These are phyloP conservation scores for Colletotrichum chlorophyti DNA, from an alignment of 2,329 filamentous ascomycete species.

Conservation along the genomic window DNA sequence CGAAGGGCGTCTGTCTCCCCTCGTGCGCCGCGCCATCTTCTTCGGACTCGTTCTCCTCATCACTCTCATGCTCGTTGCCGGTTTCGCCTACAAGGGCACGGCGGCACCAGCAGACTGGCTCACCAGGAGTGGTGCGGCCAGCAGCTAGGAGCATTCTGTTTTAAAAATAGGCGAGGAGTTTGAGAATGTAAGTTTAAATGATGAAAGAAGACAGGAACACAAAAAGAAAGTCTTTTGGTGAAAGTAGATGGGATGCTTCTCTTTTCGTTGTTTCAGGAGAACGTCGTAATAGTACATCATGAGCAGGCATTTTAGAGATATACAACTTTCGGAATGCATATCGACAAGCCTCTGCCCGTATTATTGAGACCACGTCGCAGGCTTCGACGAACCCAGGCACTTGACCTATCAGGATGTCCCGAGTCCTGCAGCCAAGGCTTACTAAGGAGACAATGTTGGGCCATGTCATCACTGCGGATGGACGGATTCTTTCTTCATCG, in stretches of 20 bases:
- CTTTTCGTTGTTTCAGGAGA: neutral
- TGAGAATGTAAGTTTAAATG: conserved; percentile 8
- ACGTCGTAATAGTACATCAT: conserved; percentile 1
- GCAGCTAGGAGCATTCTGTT: neutral
- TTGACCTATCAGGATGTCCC: conserved; percentile 7
- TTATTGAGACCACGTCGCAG: too few relatives aligned
- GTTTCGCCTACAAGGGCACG: conserved; percentile 25
- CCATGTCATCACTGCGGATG: neutral
- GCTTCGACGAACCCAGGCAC: too few relatives aligned
- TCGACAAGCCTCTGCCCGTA: too few relatives aligned
- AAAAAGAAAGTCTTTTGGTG: neutral
- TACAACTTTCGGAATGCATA: conserved; percentile 8
- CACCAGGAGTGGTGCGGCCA: neutral
- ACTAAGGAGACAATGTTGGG: conserved; percentile 1
- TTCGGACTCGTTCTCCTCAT: conserved; percentile 28
- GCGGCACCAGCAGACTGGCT: conserved; percentile 22
- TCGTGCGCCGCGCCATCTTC: conserved; percentile 31
- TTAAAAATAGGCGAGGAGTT: conserved; percentile 12
- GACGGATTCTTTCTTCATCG: neutral
- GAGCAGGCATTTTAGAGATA: conserved; percentile 2
- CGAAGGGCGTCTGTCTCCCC: conserved; percentile 32
- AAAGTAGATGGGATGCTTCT: too few relatives aligned
- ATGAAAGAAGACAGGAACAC: neutral
- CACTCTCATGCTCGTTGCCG: conserved; percentile 30
- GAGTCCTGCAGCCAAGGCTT: conserved; percentile 20